phyloP scores from a whole-genome alignment of 2,329 filamentous ascomycete species.

The Clonostachys rosea region DNA sequence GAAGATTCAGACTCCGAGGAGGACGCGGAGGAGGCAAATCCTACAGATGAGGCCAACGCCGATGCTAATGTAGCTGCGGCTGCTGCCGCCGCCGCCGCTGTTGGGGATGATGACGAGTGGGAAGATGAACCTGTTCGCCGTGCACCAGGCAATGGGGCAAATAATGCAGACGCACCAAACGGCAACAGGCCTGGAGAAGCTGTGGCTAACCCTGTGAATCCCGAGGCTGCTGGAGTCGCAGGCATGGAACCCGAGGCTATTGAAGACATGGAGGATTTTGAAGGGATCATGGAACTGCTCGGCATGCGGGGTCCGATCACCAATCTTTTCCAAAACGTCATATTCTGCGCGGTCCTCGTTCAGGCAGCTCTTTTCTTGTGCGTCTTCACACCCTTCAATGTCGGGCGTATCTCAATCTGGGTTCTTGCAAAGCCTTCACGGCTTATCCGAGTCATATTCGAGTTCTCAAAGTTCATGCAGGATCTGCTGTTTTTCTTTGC shows the following conservation, averaged over 20 bases:
- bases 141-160: conserved; percentile 13
- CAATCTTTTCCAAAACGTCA: conserved; percentile 87
- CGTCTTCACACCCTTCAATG: conserved; percentile 87
- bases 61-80: conserved; percentile 27
- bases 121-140: conserved; percentile 39
- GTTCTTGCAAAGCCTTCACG: conserved; percentile 75
- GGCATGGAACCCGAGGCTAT: conserved; percentile 66
- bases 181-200: conserved; percentile 49
- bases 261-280: conserved; percentile 88
- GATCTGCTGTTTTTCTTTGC: conserved; percentile 66
- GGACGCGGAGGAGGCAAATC: no score
- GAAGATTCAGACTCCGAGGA: no score
- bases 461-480: conserved; percentile 72
- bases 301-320: conserved; percentile 92
- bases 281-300: conserved; percentile 92
- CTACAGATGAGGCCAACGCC: conserved; percentile 28
- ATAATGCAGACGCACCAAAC: conserved; percentile 49
- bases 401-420: conserved; percentile 80
- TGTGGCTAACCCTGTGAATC: neutral
- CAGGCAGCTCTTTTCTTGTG: conserved; percentile 80
- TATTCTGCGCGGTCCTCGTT: conserved; percentile 90
- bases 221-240: no score
- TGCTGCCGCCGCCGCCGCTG: conserved; percentile 34
- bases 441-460: conserved; percentile 68
- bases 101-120: conserved; percentile 27